A percentile compares a stretch with the other conserved stretches of the same genome.
Conservation (phyloP, 2,329 filamentous ascomycete species). For the Claviceps digitariae region DNA sequence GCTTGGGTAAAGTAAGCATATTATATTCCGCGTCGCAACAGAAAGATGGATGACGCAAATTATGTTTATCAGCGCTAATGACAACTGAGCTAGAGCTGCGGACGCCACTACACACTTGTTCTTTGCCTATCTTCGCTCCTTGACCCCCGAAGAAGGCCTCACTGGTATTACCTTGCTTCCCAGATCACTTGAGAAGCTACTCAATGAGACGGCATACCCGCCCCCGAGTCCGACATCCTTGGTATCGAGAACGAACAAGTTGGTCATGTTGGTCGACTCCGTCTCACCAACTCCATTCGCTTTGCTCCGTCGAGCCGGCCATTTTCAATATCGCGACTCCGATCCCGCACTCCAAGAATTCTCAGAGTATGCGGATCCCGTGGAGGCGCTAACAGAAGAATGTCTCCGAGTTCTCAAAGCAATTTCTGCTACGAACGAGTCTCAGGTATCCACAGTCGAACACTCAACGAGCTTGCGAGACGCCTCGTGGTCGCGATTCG, state of each 20-base stretch:
- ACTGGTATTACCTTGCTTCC: constrained; percentile 77
- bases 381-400: constrained; percentile 81
- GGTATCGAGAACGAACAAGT: constrained; percentile 69
- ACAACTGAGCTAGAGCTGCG: constrained; percentile 50
- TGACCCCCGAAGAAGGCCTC: constrained; percentile 65
- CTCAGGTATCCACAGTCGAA: constrained; percentile 56
- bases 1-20: constrained; percentile 54
- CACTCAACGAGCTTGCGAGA: constrained; percentile 63
- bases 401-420: constrained; percentile 80
- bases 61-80: constrained; percentile 2
- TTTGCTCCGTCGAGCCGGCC: constrained; percentile 74
- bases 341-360: constrained; percentile 76
- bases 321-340: constrained; percentile 89
- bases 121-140: constrained; percentile 87
- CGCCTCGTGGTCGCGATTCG: constrained; percentile 92
- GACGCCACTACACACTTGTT: constrained; percentile 95
- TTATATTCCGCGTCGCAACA: not conserved
- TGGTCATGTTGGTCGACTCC: constrained; percentile 91
- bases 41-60: not conserved
- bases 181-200: constrained; percentile 76
- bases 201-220: constrained; percentile 89
- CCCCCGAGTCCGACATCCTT: constrained; percentile 65
- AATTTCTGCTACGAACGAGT: constrained; percentile 81
- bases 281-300: constrained; percentile 93
- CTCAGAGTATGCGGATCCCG: constrained; percentile 77